phyloP scores from a whole-genome alignment of 768 basidiomycete genomes.

The Xerocomus brunneocitrinus region DNA sequence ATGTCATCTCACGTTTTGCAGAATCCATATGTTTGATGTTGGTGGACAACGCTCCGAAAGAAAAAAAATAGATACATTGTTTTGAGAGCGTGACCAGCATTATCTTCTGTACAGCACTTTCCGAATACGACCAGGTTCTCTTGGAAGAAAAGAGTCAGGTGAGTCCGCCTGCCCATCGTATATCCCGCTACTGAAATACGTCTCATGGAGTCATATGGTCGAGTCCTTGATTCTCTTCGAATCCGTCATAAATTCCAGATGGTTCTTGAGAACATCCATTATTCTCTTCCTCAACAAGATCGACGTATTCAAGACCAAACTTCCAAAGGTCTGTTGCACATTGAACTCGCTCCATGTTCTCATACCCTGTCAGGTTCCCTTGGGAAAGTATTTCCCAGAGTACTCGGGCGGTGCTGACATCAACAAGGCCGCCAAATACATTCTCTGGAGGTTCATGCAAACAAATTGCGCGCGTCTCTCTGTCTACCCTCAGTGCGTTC shows the following conservation, averaged over 20 bases:
- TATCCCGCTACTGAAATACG: not conserved
- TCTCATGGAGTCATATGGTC: slow-evolving; percentile 43
- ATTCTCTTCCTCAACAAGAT: slow-evolving; percentile 72
- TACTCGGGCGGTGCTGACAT: slow-evolving; percentile 87
- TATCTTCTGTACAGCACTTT: slow-evolving; percentile 67
- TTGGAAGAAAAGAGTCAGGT: too few relatives aligned
- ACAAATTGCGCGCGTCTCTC: slow-evolving; percentile 78
- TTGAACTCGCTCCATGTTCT: not conserved
- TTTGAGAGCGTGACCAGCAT: slow-evolving; percentile 76
- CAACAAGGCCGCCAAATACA: slow-evolving; percentile 92
- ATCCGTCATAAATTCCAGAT: too few relatives aligned
- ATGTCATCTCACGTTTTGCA: slow-evolving; percentile 4
- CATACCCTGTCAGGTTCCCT: slow-evolving; percentile 45
- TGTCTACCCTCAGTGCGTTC: slow-evolving; percentile 83
- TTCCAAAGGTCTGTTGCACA: slow-evolving; percentile 42
- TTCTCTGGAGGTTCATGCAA: slow-evolving; percentile 93
- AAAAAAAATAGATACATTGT: slow-evolving; percentile 80
- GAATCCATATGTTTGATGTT: slow-evolving; percentile 73
- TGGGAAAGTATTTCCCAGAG: slow-evolving; percentile 81
- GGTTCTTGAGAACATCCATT: slow-evolving; percentile 64
- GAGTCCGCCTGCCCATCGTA: too few relatives aligned
- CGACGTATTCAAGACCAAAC: slow-evolving; percentile 71
- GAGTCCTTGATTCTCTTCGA: too few relatives aligned
- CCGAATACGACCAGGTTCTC: too few relatives aligned
- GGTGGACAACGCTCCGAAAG: slow-evolving; percentile 78